These are phyloP conservation scores for Kernera saxatilis DNA, from an alignment of 345 rosid species.

Conservation along the genomic window DNA sequence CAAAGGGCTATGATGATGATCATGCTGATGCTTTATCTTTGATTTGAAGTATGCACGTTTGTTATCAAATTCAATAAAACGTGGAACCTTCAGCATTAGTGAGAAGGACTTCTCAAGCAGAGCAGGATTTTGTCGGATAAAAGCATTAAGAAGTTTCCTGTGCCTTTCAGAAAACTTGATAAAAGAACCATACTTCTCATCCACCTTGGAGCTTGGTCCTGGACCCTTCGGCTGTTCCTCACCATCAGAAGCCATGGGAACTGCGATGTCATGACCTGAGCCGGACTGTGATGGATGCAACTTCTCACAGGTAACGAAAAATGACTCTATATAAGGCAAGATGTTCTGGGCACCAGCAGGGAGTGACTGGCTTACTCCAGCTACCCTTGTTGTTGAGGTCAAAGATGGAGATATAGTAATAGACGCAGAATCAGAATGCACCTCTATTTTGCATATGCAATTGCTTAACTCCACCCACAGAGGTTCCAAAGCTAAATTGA, in stretches of 20 bases:
- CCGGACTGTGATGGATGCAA: slow-evolving; percentile 74
- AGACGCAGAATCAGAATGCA: slow-evolving; percentile 59
- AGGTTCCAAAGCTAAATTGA: slow-evolving; percentile 78
- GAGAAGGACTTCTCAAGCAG: slow-evolving; percentile 94
- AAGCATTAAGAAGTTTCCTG: slow-evolving; percentile 85
- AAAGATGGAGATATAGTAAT: slow-evolving; percentile 31
- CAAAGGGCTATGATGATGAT: slow-evolving; percentile 84
- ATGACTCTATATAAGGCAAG: slow-evolving; percentile 91
- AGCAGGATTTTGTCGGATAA: slow-evolving; percentile 88
- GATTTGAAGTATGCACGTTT: slow-evolving; percentile 89
- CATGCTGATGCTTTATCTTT: slow-evolving; percentile 90
- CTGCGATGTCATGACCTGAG: slow-evolving; percentile 51
- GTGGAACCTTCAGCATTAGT: slow-evolving; percentile 93
- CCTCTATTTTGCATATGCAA: slow-evolving; percentile 93
- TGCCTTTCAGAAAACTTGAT: slow-evolving; percentile 92
- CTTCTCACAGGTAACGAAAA: slow-evolving; percentile 86
- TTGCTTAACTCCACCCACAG: slow-evolving; percentile 82
- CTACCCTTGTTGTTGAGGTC: slow-evolving; percentile 45
- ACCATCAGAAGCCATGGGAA: slow-evolving; percentile 47
- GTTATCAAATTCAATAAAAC: slow-evolving; percentile 93
- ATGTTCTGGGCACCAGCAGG: slow-evolving; percentile 97
- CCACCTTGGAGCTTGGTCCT: slow-evolving; percentile 50
- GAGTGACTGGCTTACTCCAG: slow-evolving; percentile 69
- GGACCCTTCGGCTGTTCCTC: slow-evolving; percentile 61
- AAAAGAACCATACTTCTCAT: slow-evolving; percentile 76